phyloP scores from a whole-genome alignment of 257 asterid genomes.

The Petunia secreta region DNA sequence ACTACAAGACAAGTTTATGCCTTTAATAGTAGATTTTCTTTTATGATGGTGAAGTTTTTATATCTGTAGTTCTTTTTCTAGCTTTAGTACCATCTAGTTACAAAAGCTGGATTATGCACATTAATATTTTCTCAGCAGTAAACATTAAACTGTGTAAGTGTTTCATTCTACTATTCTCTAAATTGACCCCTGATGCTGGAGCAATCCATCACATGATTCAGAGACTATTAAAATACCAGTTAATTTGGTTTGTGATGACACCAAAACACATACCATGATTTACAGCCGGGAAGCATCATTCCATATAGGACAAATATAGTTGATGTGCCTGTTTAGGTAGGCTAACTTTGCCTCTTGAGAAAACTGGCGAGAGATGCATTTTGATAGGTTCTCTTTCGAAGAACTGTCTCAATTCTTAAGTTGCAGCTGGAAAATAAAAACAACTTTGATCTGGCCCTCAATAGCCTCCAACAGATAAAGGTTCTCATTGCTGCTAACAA shows the following conservation, averaged over 20 bases:
- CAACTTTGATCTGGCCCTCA: slow-evolving; percentile 80
- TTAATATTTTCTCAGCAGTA: no score
- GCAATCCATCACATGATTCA: slow-evolving; percentile 80
- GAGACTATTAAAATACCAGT: slow-evolving; percentile 82
- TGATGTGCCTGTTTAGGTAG: slow-evolving; percentile 88
- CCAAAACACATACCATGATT: slow-evolving; percentile 69
- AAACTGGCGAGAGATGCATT: slow-evolving; percentile 70
- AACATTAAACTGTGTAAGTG: no score
- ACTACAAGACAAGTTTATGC: no score
- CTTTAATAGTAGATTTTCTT: no score
- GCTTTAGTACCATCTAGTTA: no score
- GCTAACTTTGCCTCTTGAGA: slow-evolving; percentile 79
- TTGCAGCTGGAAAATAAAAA: slow-evolving; percentile 86
- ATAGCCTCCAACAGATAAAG: slow-evolving; percentile 37
- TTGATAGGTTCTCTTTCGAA: slow-evolving; percentile 77
- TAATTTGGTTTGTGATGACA: slow-evolving; percentile 65
- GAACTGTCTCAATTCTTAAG: slow-evolving; percentile 78
- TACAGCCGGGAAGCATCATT: slow-evolving; percentile 76
- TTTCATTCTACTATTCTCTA: slow-evolving; percentile 49
- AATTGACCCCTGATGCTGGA: slow-evolving; percentile 88
- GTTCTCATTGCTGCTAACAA: no score
- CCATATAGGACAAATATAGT: slow-evolving; percentile 74
- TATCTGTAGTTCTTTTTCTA: no score
- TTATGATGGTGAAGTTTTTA: no score
- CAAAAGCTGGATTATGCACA: no score